Percentiles rank a stretch among this genome's conserved stretches.
phyloP scores from a whole-genome alignment of 2,329 filamentous ascomycete genomes.

The Metarhizium robertsii region DNA sequence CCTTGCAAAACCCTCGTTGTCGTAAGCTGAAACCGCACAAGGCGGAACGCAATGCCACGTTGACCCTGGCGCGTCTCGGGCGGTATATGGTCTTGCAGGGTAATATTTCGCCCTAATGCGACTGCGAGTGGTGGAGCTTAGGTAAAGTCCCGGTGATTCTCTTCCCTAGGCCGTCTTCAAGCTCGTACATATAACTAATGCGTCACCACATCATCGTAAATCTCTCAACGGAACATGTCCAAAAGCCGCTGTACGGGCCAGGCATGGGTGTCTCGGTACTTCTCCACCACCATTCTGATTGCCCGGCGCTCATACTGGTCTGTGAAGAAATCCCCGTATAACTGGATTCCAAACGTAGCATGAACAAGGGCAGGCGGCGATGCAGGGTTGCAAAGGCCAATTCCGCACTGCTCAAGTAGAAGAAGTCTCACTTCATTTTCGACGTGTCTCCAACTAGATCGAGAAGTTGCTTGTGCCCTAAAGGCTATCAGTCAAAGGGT shows the following conservation, averaged over 20 bases:
- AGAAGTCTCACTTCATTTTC: slow-evolving; percentile 28
- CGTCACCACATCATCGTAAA: not conserved
- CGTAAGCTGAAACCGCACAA: no score
- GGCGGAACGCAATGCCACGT: no score
- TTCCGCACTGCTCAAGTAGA: slow-evolving; percentile 30
- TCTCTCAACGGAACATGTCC: slow-evolving; percentile 22
- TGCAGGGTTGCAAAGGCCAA: slow-evolving; percentile 27
- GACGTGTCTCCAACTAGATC: slow-evolving; percentile 23
- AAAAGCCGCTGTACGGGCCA: slow-evolving; percentile 29
- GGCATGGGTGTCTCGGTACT: slow-evolving; percentile 31
- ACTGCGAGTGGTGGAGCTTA: no score
- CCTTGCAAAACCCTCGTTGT: no score
- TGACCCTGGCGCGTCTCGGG: no score
- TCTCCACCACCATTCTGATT: slow-evolving; percentile 30
- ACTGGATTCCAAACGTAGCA: slow-evolving; percentile 28
- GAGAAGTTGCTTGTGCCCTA: slow-evolving; percentile 12
- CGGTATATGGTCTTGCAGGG: no score
- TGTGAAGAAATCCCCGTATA: slow-evolving; percentile 33
- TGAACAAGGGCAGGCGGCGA: slow-evolving; percentile 30
- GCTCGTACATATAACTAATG: not conserved
- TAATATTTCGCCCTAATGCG: no score
- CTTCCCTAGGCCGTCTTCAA: no score
- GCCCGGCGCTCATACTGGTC: slow-evolving; percentile 28
- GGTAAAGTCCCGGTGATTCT: no score
- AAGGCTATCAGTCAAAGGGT: not conserved